Evolutionary conservation across 305 asterid genomes (phyloP), one percentile per base, ranked within the genome.

Genomic region (Fraxinus ornus): DNA sequence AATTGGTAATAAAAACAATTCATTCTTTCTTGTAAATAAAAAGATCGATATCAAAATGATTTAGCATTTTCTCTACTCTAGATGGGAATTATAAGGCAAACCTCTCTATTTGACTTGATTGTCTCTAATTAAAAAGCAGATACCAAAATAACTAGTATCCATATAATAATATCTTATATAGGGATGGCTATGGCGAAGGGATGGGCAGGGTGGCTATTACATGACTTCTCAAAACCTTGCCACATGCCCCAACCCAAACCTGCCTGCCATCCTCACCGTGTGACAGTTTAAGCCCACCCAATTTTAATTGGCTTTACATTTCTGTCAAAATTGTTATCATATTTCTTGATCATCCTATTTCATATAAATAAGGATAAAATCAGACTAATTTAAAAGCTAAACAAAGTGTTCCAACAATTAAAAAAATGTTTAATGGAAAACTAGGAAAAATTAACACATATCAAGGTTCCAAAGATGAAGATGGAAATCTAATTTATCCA

Each of bases 21-120:
- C 74, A 36, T 68, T 80, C 70, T 35, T 77, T 77, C 41, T 80
- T 62, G 71, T 24, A 83, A 68, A 24, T 19, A 24, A n/a, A 66
- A 68, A 47, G 76, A 82, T 64, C 30, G 37, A 24, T 10, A 8
- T 26, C 24, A 47, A 81, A 79, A 17, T 41, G 22, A 76, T 33
- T 19, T 52, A 35, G 75, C 74, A 76, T 21, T 78, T 62, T 17
- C 36, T 60, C 79, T 77, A 73, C 21, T 73, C 76, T 75, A 80
- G 64, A 80, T 77, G 76, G 78, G 49, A 71, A 81, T 84, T 78
- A 82, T 47, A 74, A 80, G 60, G 70, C 55, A 74, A 33, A 70
- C 75, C 80, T 75, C 19, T 47, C 77, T 9, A 64, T 75, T 36
- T 28, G 49, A 78, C 77, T 77, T 81, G 79, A 78, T 41, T 52